A percentile compares a stretch with the other conserved stretches of the same genome.
These are phyloP conservation scores for Penicillium fuscoglaucum DNA, from an alignment of 2,329 filamentous ascomycete species.

Conservation along the genomic window DNA sequence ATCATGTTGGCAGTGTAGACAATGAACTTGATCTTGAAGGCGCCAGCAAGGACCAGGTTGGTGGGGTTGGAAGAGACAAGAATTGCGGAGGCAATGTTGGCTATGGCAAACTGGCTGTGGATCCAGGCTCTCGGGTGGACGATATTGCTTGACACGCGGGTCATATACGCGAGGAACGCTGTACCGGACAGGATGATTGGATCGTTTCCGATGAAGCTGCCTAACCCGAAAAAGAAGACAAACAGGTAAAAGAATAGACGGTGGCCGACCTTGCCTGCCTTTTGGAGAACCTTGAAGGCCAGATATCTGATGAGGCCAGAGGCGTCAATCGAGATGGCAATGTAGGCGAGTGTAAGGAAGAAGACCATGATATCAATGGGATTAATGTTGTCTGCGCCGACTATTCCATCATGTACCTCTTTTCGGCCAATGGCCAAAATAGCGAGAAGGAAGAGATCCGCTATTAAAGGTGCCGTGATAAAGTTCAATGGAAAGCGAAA, in stretches of 20 bases:
- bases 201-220: slow-evolving; percentile 71
- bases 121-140: slow-evolving; percentile 71
- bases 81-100: slow-evolving; percentile 73
- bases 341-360: slow-evolving; percentile 72
- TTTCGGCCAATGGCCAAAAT: slow-evolving; percentile 65
- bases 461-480: slow-evolving; percentile 68
- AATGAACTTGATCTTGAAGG: slow-evolving; percentile 71
- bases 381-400: slow-evolving; percentile 65
- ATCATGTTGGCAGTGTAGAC: slow-evolving; percentile 77
- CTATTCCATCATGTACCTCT: slow-evolving; percentile 68
- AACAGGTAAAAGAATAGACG: slow-evolving; percentile 72
- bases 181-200: slow-evolving; percentile 74
- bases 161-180: slow-evolving; percentile 75
- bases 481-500: slow-evolving; percentile 67
- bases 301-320: slow-evolving; percentile 70
- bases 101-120: slow-evolving; percentile 68
- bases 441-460: slow-evolving; percentile 69
- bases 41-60: slow-evolving; percentile 71
- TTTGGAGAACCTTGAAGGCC: slow-evolving; percentile 68
- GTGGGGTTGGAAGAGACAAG: slow-evolving; percentile 77
- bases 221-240: slow-evolving; percentile 67
- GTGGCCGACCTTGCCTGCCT: slow-evolving; percentile 66
- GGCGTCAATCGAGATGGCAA: slow-evolving; percentile 74
- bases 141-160: slow-evolving; percentile 71
- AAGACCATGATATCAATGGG: slow-evolving; percentile 74